phyloP scores from a whole-genome alignment of 768 basidiomycete genomes.

The Mycena leptocephala region DNA sequence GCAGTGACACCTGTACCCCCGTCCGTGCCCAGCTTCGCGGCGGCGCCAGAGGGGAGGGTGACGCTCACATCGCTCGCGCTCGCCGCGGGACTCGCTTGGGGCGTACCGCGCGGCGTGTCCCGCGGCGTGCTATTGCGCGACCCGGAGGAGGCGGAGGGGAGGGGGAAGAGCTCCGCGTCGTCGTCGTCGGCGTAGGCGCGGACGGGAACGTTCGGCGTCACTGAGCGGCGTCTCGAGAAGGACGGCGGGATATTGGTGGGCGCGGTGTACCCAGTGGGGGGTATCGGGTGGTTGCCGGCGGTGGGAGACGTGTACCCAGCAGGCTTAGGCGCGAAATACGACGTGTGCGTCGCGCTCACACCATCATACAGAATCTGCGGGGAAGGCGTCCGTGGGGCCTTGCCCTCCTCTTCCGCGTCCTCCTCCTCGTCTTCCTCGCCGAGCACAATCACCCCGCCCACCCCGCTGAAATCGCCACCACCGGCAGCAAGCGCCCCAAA shows the following conservation, averaged over 20 bases:
- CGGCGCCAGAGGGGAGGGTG: background rate
- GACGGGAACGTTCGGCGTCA: background rate
- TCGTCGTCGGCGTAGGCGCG: slow-evolving; percentile 32
- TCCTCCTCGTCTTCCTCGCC: slow-evolving; percentile 8
- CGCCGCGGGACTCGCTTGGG: slow-evolving; percentile 16
- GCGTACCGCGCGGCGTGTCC: background rate
- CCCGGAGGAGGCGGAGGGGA: slow-evolving; percentile 25
- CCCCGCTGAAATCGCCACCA: background rate
- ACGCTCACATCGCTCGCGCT: slow-evolving; percentile 24
- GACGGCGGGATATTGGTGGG: no score
- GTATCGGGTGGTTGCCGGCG: no score
- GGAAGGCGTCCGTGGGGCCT: slow-evolving; percentile 8
- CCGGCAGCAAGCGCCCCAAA: background rate
- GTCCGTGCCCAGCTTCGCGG: no score
- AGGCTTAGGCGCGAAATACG: no score
- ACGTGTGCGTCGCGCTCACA: background rate
- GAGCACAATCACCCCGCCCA: background rate
- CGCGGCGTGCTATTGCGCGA: slow-evolving; percentile 16
- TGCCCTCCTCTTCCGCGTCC: background rate
- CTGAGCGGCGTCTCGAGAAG: no score
- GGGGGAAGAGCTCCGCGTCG: slow-evolving; percentile 35
- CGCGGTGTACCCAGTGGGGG: no score
- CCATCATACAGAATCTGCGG: background rate
- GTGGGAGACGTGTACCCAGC: no score
- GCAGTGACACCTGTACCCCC: no score